These are phyloP conservation scores for Coniophora puteana DNA, from an alignment of 1,284 basidiomycete species.

Conservation along the genomic window DNA sequence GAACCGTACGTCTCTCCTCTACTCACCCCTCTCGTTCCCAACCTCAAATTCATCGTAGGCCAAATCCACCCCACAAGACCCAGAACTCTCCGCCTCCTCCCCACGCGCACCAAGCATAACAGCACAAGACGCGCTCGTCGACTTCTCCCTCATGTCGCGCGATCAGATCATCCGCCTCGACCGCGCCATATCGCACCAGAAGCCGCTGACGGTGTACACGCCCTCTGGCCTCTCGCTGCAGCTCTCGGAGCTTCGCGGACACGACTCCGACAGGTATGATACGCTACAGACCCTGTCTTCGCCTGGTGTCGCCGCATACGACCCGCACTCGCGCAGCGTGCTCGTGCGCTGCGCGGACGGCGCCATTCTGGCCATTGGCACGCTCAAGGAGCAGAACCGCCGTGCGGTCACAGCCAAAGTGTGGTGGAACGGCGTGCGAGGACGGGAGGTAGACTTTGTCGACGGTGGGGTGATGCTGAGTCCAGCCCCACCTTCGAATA, in stretches of 20 bases:
- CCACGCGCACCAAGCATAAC: slow-evolving; percentile 64
- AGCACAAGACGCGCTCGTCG: slow-evolving; percentile 46
- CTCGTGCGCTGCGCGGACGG: neutral
- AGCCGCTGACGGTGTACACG: slow-evolving; percentile 41
- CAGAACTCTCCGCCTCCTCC: slow-evolving; percentile 31
- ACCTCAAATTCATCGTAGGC: slow-evolving; percentile 33
- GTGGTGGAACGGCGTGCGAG: slow-evolving; percentile 1
- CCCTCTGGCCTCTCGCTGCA: slow-evolving; percentile 43
- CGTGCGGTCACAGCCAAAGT: neutral
- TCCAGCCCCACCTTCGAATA: no score
- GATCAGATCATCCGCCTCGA: slow-evolving; percentile 52
- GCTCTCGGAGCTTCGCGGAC: slow-evolving; percentile 21
- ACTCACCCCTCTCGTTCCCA: slow-evolving; percentile 1
- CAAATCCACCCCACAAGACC: slow-evolving; percentile 40
- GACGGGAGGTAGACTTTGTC: no score
- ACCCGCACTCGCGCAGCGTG: neutral
- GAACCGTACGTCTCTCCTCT: slow-evolving; percentile 39
- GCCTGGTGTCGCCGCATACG: slow-evolving; percentile 28
- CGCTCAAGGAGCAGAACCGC: neutral
- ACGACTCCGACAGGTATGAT: no score
- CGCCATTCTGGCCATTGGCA: neutral
- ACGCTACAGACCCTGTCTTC: neutral
- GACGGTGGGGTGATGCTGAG: no score
- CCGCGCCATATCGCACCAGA: slow-evolving; percentile 76
- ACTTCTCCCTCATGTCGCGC: slow-evolving; percentile 59